These are phyloP conservation scores for Plenodomus tracheiphilus DNA, from an alignment of 2,329 filamentous ascomycete genomes.

Conservation along the genomic window DNA sequence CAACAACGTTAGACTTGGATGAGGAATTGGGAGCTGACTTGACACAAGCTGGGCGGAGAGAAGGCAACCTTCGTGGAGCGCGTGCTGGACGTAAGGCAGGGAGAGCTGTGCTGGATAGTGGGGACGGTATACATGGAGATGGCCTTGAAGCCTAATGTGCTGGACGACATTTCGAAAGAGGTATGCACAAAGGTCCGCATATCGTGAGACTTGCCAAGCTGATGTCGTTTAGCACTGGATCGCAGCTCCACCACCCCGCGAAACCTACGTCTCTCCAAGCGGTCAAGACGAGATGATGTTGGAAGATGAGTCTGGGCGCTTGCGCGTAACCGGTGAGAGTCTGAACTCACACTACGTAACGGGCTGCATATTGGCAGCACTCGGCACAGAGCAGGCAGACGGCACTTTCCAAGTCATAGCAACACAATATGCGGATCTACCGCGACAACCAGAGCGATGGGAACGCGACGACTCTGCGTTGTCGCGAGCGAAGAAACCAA, in stretches of 20 bases:
- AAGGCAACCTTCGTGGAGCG: conserved; percentile 76
- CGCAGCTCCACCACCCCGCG: conserved; percentile 73
- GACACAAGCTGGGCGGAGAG: conserved; percentile 68
- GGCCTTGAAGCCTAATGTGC: conserved; percentile 91
- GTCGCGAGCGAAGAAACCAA: conserved; percentile 41
- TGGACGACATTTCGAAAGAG: conserved; percentile 93
- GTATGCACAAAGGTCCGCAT: conserved; percentile 49
- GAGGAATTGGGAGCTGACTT: conserved; percentile 8
- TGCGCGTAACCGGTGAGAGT: conserved; percentile 73
- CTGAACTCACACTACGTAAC: conserved; percentile 78
- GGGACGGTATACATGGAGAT: conserved; percentile 98
- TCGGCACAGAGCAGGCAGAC: conserved; percentile 90
- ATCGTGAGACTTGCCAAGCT: conserved; percentile 1
- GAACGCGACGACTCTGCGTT: conserved; percentile 60
- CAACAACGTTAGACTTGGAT: neutral
- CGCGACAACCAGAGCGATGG: conserved; percentile 82
- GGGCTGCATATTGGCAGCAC: conserved; percentile 88
- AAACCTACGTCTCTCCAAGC: conserved; percentile 73
- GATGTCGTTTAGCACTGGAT: conserved; percentile 72
- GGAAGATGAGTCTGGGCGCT: conserved; percentile 91
- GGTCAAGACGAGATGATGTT: conserved; percentile 75
- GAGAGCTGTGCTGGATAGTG: conserved; percentile 90
- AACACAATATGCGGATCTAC: conserved; percentile 82
- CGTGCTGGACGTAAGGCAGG: conserved; percentile 93
- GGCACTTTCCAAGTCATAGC: conserved; percentile 94